Base-by-base conservation (phyloP, 2,329 filamentous ascomycete genomes). In the Malbranchea cinnamomea region DNA sequence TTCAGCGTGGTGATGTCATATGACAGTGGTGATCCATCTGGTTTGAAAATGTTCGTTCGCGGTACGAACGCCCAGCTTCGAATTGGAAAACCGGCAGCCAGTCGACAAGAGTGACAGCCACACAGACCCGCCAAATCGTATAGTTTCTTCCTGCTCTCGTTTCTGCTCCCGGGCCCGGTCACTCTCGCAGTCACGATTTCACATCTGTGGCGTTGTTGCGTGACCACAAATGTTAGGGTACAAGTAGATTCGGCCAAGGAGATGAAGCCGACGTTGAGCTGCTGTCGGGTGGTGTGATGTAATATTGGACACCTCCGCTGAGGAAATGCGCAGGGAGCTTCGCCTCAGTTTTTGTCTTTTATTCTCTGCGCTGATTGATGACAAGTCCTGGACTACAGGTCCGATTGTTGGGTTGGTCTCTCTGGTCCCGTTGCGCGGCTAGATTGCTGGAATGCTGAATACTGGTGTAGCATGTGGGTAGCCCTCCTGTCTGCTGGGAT, bases 31-130 rank as follows among this genome's bases (percentile, higher is more conserved):
- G 45, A 42, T 9, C 51, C 42, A 27, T 59, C 37, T 18, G 49
- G 36, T 15, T 68, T 56, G 11, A 57, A 49, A 31, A 80, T 69
- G 41, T 75, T 72, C 2, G 52, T 48, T n/a, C 60, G 57, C 1
- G 72, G 71, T 1, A 79, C 53, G 43, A 78, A 81, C 0, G 69
- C 62, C 75, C 75, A 81, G 0, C 65, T 56, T 40, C 76, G 67
- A 26, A 78, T 63, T 33, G 78, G 71, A 38, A 71, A 74, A 3
- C 74, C 74, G 1, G 67, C 63, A 0, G 54, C 50, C 3, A 72
- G 54, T 4, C 74, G 68, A 45, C 76, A 82, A 2, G 69, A 68
- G 4, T 53, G 59, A 48, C 76, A 81, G 2, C 63, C 59, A 42
- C 74, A 79, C 5, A 66, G 61, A 2, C 70, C 69, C 2, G 70